Evolutionary conservation across 148 eudicot genomes (phyloP).

Genomic region (Amaranthus cruentus): DNA sequence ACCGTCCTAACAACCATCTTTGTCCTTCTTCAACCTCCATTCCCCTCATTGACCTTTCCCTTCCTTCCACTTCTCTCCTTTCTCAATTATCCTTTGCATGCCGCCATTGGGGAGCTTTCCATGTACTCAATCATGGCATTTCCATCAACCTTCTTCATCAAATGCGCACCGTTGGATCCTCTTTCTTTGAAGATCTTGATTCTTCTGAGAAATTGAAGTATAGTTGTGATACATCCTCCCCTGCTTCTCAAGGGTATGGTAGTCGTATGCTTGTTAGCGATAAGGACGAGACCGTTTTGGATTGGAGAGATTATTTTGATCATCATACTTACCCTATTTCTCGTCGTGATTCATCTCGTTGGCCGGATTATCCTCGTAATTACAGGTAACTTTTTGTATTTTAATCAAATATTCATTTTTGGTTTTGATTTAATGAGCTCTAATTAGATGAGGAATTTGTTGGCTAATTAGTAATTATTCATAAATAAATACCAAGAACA

Average conservation of each 20-base stretch:
- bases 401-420: background rate
- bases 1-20: conserved; percentile 32
- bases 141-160: conserved; percentile 41
- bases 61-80: conserved; percentile 14
- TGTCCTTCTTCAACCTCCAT: conserved; percentile 17
- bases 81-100: conserved; percentile 42
- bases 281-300: conserved; percentile 66
- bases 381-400: conserved; percentile 43
- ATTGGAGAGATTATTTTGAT: conserved; percentile 97
- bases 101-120: conserved; percentile 83
- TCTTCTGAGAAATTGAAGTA: conserved; percentile 50
- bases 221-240: conserved; percentile 35
- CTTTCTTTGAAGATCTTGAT: conserved; percentile 54
- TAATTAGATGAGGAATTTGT: too few species aligned
- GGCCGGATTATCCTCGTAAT: conserved; percentile 65
- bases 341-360: conserved; percentile 49
- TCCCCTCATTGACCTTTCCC: conserved; percentile 54
- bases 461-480: too few species aligned
- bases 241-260: conserved; percentile 86
- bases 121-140: conserved; percentile 62
- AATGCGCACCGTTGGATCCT: conserved; percentile 45
- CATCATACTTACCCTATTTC: conserved; percentile 76
- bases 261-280: conserved; percentile 70
- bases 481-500: too few species aligned
- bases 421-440: background rate